Evolutionary conservation across 352 stramenopile species (phyloP).

Genomic region (Phytopythium litorale): DNA sequence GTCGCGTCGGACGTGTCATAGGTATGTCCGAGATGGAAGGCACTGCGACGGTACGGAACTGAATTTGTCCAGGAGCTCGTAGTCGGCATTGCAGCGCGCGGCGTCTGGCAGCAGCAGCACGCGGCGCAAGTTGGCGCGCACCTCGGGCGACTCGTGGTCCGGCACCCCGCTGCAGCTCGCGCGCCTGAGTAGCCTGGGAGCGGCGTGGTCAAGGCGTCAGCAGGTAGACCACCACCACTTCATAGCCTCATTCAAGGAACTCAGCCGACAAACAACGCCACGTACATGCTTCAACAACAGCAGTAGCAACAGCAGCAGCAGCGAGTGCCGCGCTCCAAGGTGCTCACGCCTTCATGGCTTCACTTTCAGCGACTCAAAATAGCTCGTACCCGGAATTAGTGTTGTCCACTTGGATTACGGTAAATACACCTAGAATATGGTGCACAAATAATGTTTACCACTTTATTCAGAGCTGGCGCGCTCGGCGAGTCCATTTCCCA

Average conservation of each 20-base stretch:
- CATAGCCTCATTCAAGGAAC: no score
- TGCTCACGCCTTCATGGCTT: background rate
- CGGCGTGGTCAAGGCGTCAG: no score
- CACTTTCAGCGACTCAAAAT: slow-evolving; percentile 1
- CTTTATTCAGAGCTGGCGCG: background rate
- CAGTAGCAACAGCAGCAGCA: background rate
- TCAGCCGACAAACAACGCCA: background rate
- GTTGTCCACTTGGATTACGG: background rate
- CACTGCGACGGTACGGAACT: slow-evolving; percentile 16
- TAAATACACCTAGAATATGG: background rate
- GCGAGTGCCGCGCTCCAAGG: no score
- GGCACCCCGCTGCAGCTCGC: slow-evolving; percentile 16
- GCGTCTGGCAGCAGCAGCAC: slow-evolving; percentile 44
- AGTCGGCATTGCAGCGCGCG: slow-evolving; percentile 43
- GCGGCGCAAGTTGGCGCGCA: slow-evolving; percentile 32
- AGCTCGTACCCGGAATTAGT: background rate
- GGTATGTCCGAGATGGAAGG: background rate
- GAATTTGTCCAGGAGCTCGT: slow-evolving; percentile 67
- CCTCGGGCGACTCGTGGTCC: slow-evolving; percentile 34
- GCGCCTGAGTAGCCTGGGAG: slow-evolving; percentile 17
- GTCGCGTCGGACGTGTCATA: no score
- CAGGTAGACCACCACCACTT: no score
- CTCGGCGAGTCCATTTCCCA: background rate
- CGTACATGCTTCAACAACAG: background rate
- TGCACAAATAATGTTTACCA: background rate